Evolutionary conservation across 108 stramenopile species (phyloP).

Genomic region (Ochromonas danica): DNA sequence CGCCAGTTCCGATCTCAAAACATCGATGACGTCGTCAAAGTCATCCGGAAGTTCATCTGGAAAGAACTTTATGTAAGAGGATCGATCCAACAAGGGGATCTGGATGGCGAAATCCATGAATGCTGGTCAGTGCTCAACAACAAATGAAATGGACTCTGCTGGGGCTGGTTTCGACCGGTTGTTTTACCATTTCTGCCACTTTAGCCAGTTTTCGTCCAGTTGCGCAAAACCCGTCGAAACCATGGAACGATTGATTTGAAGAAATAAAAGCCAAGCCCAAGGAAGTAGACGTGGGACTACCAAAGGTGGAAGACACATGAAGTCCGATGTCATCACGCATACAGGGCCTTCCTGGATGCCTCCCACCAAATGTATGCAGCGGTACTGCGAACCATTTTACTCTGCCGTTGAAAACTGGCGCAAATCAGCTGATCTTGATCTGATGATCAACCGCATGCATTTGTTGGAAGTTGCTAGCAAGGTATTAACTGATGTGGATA

Average conservation of each 20-base stretch:
- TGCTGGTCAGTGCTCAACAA: too few relatives aligned
- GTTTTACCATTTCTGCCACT: too few relatives aligned
- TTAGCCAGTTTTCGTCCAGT: too few relatives aligned
- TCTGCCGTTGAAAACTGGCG: not conserved
- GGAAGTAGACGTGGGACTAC: too few relatives aligned
- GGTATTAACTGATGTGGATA: not conserved
- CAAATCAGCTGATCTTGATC: not conserved
- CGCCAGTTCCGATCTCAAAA: conserved; percentile 11
- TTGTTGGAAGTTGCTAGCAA: not conserved
- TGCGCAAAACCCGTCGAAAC: too few relatives aligned
- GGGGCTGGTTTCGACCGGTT: too few relatives aligned
- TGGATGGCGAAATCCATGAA: too few relatives aligned
- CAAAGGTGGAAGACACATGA: too few relatives aligned
- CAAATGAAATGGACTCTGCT: too few relatives aligned
- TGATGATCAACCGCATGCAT: not conserved
- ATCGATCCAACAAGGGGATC: not conserved
- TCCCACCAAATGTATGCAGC: not conserved
- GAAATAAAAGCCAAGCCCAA: too few relatives aligned
- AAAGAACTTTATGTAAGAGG: not conserved
- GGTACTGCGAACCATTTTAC: not conserved
- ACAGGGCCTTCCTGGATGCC: not conserved
- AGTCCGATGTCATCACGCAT: too few relatives aligned
- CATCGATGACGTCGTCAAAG: conserved; percentile 29
- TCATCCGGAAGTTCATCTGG: conserved; percentile 29
- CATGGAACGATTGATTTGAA: too few relatives aligned